Evolutionary conservation across 805 yeast species (phyloP), one percentile per base, ranked within the genome.

Genomic region (Saturnispora diversa): DNA sequence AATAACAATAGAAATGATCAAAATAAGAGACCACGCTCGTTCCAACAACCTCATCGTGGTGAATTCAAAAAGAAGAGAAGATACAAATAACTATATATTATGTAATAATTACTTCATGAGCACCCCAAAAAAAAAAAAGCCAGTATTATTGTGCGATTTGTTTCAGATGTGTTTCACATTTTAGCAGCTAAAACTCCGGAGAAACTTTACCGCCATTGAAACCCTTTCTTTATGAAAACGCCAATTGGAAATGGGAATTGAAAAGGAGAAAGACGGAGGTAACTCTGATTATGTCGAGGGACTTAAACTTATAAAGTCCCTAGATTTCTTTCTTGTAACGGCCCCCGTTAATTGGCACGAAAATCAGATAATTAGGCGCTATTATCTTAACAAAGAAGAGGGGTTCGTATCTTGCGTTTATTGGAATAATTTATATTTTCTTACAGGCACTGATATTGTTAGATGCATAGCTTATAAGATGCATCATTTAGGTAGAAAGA

Each of bases 341-440:
- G 97, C 97, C 0, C 97, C 98, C 0, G 90, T 92, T 4, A 83
- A 81, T 53, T 90, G 97, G 95, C 86, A 79, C 55, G 83, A 78
- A 44, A 79, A 81, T 50, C 96, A 90, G 58, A 80, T 85, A 34
- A 84, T 92, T 36, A 70, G 95, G 54, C 68, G 95, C 40, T 90
- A 85, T 59, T 82, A 80, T 55, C 63, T 90, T 37, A 87, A 86
- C 51, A 83, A 81, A 47, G 94, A 84, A 44, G 96, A 88, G 58
- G 92, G 90, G 3, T 86, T 90, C 50, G 86, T 86, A n/a, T 75
- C 84, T 24, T 90, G 98, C 62, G 86, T 92, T 1, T 80, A 72
- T 50, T 90, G 97, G 97, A 84, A 86, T 53, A 82, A 83, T 54
- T 65, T 88, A 11, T 90, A 82, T 58, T 88, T 83, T 62, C 74